These are phyloP conservation scores for Prunus yedoensis DNA, from an alignment of 331 rosid species.

Conservation along the genomic window DNA sequence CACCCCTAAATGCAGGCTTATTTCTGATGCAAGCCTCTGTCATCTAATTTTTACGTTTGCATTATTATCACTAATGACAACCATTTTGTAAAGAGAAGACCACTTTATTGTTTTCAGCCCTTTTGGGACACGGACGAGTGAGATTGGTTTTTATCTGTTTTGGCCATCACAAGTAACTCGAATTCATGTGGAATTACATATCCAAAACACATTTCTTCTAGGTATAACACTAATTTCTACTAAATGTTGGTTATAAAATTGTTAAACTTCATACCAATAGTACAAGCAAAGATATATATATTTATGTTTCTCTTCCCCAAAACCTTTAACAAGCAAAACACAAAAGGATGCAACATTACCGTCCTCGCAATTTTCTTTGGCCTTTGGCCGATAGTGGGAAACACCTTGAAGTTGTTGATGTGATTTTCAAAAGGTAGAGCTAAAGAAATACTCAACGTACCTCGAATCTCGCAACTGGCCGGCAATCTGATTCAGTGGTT, in stretches of 20 bases:
- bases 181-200: not conserved
- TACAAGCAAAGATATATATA: conserved; percentile 15
- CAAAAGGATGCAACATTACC: not conserved
- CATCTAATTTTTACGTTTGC: too few species aligned
- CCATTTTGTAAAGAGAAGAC: too few species aligned
- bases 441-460: not conserved
- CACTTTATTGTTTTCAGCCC: too few species aligned
- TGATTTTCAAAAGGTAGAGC: not conserved
- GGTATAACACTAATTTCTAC: too few species aligned
- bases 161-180: not conserved
- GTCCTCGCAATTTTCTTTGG: conserved; percentile 1
- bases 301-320: conserved; percentile 29
- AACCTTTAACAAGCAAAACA: conserved; percentile 19
- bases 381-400: not conserved
- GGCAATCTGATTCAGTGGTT: not conserved
- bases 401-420: conserved; percentile 9
- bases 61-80: too few species aligned
- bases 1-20: too few species aligned
- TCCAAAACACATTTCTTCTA: too few species aligned
- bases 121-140: too few species aligned
- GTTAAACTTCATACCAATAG: not conserved
- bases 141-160: too few species aligned
- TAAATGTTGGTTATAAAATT: conserved; percentile 4
- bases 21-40: too few species aligned
- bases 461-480: not conserved